Evolutionary conservation across 208 protist species (phyloP), one percentile per base, ranked within the genome.

Genomic region (Leishmania tropica): DNA sequence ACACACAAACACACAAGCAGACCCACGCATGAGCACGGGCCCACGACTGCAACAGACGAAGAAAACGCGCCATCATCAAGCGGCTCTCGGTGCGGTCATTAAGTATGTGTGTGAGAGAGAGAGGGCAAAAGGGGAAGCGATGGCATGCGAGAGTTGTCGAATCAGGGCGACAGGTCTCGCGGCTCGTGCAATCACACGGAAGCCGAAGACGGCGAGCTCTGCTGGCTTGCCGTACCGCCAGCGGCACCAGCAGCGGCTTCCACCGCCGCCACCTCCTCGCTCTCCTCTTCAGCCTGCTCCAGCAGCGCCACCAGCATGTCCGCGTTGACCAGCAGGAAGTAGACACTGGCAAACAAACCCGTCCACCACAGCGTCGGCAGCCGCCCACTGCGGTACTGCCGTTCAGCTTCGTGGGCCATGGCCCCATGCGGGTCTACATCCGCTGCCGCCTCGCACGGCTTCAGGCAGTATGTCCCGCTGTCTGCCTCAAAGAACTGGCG

Each of bases 401-500:
- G 87, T n/a, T 92, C 89, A 68, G 72, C 64, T 6, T 79, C 80
- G 42, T 74, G 51, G 10, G 70, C 73, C 35, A 82, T 48, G 24
- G 65, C 76, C 10, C 13, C 77, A 11, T 74, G 70, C 21, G 45
- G 28, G 60, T 62, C 78, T 45, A 51, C 40, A 17, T 45, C 73
- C 45, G 65, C 83, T 15, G 79, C 75, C 17, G 56, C 31, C 11
- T 37, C 53, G n/a, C 65, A 45, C 53, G 86, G 87, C 76, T 87
- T 85, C 40, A 97, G 80, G 51, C 80, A 81, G 86, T 97, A 96
- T 24, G 86, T 89, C 28, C 89, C 88, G 76, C 86, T 91, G 76
- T 96, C 94, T 13, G 95, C 90, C 76, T 95, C 94, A 79, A 91
- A 97, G 77, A 94, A 90, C 76, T 89, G 81, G n/a, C 82, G 47